These are phyloP conservation scores for Apiospora marii DNA, from an alignment of 2,329 filamentous ascomycete species.

Conservation along the genomic window DNA sequence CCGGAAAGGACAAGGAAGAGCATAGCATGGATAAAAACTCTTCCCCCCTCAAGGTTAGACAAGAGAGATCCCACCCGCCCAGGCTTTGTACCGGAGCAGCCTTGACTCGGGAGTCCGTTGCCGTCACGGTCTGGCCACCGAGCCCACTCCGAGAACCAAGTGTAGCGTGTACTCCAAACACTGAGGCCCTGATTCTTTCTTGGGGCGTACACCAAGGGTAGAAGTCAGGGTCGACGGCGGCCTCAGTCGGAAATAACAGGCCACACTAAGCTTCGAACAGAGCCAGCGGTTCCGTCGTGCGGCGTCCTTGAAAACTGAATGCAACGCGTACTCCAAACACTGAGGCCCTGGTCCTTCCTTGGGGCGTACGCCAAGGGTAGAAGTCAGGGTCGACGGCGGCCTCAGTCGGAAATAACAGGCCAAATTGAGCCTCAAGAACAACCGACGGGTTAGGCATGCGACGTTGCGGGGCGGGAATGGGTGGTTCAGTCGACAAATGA, in stretches of 20 bases:
- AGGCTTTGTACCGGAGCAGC: constrained; percentile 20
- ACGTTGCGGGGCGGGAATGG: neutral
- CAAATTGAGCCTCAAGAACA: neutral
- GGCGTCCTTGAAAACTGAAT: neutral
- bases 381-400: constrained; percentile 2
- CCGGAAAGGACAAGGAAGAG: constrained; percentile 12
- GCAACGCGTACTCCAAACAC: neutral
- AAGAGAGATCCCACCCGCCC: constrained; percentile 22
- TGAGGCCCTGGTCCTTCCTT: constrained; percentile 11
- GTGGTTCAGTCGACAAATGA: constrained; percentile 1
- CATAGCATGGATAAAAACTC: neutral
- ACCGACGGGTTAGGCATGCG: neutral
- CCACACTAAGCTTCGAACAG: neutral
- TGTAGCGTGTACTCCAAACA: constrained; percentile 3
- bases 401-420: neutral
- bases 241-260: constrained; percentile 6
- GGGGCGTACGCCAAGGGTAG: neutral
- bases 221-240: constrained; percentile 9
- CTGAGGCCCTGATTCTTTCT: constrained; percentile 4
- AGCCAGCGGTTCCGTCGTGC: neutral
- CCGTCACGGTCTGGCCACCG: neutral
- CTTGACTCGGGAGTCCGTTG: constrained; percentile 13
- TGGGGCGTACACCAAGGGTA: neutral
- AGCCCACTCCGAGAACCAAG: constrained; percentile 2
- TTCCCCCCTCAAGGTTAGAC: constrained; percentile 8